A percentile compares a stretch with the other conserved stretches of the same genome.
These are phyloP conservation scores for Phellinidium pouzarii DNA, from an alignment of 1,284 basidiomycete species.

Conservation along the genomic window DNA sequence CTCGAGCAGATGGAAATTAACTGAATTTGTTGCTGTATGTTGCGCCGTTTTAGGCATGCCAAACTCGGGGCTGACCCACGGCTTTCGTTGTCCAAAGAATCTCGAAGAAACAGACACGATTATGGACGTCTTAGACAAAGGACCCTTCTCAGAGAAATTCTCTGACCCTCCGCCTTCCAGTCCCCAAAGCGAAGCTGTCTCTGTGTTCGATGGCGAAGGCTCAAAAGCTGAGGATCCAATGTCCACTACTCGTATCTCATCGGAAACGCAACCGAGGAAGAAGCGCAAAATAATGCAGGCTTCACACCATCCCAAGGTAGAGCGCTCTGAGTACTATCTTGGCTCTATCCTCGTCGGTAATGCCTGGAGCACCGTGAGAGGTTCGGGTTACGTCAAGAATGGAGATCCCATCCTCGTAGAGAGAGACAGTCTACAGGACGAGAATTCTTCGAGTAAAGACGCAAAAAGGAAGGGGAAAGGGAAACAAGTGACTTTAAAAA, in stretches of 20 bases:
- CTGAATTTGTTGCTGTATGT: neutral
- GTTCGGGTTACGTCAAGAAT: slow-evolving; percentile 57
- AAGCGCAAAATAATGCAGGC: slow-evolving; percentile 1
- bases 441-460: slow-evolving; percentile 29
- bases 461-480: slow-evolving; percentile 33
- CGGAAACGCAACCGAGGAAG: slow-evolving; percentile 5
- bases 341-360: slow-evolving; percentile 69
- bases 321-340: slow-evolving; percentile 36
- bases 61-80: neutral
- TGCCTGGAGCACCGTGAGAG: slow-evolving; percentile 75
- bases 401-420: slow-evolving; percentile 58
- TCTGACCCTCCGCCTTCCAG: slow-evolving; percentile 10
- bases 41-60: neutral
- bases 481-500: slow-evolving; percentile 57
- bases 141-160: neutral
- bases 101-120: neutral
- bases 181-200: slow-evolving; percentile 5
- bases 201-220: neutral
- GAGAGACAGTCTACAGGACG: slow-evolving; percentile 42
- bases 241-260: slow-evolving; percentile 1
- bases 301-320: neutral
- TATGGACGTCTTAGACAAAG: slow-evolving; percentile 1
- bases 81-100: neutral
- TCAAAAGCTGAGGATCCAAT: neutral
- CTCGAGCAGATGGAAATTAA: neutral